phyloP scores from a whole-genome alignment of 495 filamentous ascomycete genomes.

The Cetradonia linearis region DNA sequence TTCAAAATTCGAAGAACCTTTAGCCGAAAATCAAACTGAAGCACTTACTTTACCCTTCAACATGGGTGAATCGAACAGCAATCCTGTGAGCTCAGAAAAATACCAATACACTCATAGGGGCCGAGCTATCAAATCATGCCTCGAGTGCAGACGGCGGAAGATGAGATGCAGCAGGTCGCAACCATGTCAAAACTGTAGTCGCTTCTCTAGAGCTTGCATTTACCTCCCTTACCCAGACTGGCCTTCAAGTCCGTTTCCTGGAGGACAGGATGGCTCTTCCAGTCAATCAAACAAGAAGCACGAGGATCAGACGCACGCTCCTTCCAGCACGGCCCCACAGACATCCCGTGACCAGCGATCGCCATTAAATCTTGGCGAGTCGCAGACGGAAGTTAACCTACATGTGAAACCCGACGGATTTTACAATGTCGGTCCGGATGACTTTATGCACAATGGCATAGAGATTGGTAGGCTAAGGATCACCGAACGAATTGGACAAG shows the following conservation, averaged over 20 bases:
- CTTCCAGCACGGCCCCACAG: background rate
- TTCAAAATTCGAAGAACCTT: background rate
- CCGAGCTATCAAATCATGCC: conserved; percentile 18
- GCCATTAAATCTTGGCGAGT: background rate
- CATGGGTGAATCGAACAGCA: background rate
- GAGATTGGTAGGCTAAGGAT: conserved; percentile 57
- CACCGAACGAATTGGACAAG: conserved; percentile 53
- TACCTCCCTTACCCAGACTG: conserved; percentile 14
- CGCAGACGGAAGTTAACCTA: background rate
- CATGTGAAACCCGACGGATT: background rate
- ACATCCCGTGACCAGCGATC: background rate
- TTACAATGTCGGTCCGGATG: conserved; percentile 30
- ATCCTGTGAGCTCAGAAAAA: background rate
- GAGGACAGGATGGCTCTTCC: background rate
- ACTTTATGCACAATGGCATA: conserved; percentile 55
- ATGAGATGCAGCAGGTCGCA: conserved; percentile 18
- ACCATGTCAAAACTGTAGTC: conserved; percentile 19
- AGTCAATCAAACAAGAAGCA: background rate
- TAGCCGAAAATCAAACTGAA: background rate
- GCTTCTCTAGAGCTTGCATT: conserved; percentile 15
- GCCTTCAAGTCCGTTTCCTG: conserved; percentile 4
- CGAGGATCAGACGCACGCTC: background rate
- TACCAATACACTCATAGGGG: conserved; percentile 1
- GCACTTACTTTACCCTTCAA: background rate
- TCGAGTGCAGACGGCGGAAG: conserved; percentile 18